Percentiles rank a stretch among this genome's conserved stretches.
Conservation (phyloP, 331 rosid genomes). For the Erythrophleum ivorense region DNA sequence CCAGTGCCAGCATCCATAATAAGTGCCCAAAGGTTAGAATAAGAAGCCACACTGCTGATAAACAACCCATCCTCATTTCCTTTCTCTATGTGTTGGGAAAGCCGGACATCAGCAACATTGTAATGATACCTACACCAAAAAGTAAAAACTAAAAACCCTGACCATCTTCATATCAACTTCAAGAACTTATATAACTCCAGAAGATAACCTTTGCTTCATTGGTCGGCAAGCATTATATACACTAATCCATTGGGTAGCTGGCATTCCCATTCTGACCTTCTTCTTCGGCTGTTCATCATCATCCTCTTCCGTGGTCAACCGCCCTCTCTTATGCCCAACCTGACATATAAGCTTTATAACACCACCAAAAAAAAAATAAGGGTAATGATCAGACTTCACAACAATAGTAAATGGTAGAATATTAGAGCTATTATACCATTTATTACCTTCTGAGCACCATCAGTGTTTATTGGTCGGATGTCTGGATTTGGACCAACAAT, state of each 20-base stretch:
- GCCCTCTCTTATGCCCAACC: conserved; percentile 72
- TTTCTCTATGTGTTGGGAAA: conserved; percentile 71
- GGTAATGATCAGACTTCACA: neutral
- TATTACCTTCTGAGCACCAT: conserved; percentile 77
- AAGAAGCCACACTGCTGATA: conserved; percentile 67
- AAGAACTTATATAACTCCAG: neutral
- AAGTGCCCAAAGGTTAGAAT: conserved; percentile 71
- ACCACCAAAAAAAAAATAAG: neutral
- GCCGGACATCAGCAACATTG: conserved; percentile 71
- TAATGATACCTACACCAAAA: conserved; percentile 66
- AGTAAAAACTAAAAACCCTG: neutral
- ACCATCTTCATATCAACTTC: neutral
- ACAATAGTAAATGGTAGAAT: neutral
- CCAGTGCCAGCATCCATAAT: conserved; percentile 89
- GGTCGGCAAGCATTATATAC: conserved; percentile 72
- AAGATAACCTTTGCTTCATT: conserved; percentile 74
- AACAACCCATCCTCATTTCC: conserved; percentile 69
- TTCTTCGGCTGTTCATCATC: conserved; percentile 78
- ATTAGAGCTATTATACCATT: neutral
- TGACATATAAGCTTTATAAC: conserved; percentile 56
- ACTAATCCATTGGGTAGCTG: conserved; percentile 79
- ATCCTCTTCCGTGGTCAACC: conserved; percentile 59
- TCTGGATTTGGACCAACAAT: conserved; percentile 70
- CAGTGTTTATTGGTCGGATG: conserved; percentile 76
- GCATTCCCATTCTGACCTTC: conserved; percentile 74